Conservation (phyloP, 768 basidiomycete genomes). For the Naganishia antarctica region DNA sequence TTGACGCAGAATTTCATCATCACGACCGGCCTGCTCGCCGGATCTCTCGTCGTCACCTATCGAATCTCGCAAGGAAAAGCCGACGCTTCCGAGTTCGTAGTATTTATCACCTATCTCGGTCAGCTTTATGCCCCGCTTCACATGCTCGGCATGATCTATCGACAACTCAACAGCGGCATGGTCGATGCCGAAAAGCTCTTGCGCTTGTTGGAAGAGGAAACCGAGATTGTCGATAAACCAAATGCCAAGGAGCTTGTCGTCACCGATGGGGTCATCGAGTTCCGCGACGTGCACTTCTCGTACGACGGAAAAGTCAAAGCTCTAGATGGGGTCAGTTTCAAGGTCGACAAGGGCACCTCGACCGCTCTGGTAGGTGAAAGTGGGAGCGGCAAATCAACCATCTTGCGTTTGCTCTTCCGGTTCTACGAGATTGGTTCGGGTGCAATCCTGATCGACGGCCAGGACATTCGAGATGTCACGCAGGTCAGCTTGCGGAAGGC, state of each 20-base stretch:
- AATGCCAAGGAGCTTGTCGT: slow-evolving; percentile 69
- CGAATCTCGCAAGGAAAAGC: slow-evolving; percentile 60
- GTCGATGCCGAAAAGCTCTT: slow-evolving; percentile 81
- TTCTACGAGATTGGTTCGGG: slow-evolving; percentile 85
- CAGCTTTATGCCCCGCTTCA: slow-evolving; percentile 72
- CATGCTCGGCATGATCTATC: slow-evolving; percentile 61
- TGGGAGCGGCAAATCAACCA: slow-evolving; percentile 58
- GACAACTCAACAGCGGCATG: slow-evolving; percentile 52
- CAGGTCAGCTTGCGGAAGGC: slow-evolving; percentile 70
- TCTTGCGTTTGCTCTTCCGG: slow-evolving; percentile 79
- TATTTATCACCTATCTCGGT: slow-evolving; percentile 75
- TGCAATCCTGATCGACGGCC: slow-evolving; percentile 75
- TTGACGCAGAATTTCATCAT: slow-evolving; percentile 55
- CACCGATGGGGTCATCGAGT: slow-evolving; percentile 74
- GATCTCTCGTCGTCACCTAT: slow-evolving; percentile 70
- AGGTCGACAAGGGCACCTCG: slow-evolving; percentile 74
- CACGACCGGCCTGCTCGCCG: slow-evolving; percentile 69
- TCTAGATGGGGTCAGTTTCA: slow-evolving; percentile 75
- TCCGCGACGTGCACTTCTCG: slow-evolving; percentile 81
- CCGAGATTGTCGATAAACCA: slow-evolving; percentile 75
- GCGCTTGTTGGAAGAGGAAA: slow-evolving; percentile 65
- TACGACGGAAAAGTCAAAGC: slow-evolving; percentile 58
- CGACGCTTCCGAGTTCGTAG: slow-evolving; percentile 62
- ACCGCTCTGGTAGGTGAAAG: slow-evolving; percentile 68
- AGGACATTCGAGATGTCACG: slow-evolving; percentile 81